Conservation (phyloP, 2,329 filamentous ascomycete genomes). For the Trichoderma afroharzianum region DNA sequence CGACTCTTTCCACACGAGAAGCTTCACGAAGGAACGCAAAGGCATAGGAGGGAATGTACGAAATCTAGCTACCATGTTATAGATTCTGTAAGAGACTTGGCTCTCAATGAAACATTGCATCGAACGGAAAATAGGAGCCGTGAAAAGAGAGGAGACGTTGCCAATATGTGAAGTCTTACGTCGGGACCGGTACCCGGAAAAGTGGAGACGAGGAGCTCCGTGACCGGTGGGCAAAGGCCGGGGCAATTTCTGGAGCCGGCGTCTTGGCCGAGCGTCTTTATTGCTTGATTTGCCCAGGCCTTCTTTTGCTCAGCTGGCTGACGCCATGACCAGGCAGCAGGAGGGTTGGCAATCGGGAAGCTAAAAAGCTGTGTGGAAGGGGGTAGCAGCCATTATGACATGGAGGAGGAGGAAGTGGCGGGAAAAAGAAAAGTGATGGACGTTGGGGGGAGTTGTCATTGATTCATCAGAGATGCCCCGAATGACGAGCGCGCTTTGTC, state of each 20-base stretch:
- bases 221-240: conserved; percentile 6
- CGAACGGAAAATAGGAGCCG: background rate
- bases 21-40: background rate
- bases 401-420: background rate
- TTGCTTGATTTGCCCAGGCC: background rate
- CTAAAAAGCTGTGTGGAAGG: background rate
- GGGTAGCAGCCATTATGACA: background rate
- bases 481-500: background rate
- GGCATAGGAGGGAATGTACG: background rate
- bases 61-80: conserved; percentile 1
- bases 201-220: conserved; percentile 8
- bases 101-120: background rate
- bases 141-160: background rate
- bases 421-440: background rate
- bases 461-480: background rate
- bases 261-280: background rate
- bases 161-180: background rate
- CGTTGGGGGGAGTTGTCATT: background rate
- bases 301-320: background rate
- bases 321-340: background rate
- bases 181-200: conserved; percentile 15
- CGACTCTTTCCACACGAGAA: background rate
- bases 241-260: background rate
- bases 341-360: background rate
- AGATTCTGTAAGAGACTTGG: background rate